Percentiles rank a stretch among this genome's conserved stretches.
These are phyloP conservation scores for Imleria badia DNA, from an alignment of 768 basidiomycete species.

Conservation along the genomic window DNA sequence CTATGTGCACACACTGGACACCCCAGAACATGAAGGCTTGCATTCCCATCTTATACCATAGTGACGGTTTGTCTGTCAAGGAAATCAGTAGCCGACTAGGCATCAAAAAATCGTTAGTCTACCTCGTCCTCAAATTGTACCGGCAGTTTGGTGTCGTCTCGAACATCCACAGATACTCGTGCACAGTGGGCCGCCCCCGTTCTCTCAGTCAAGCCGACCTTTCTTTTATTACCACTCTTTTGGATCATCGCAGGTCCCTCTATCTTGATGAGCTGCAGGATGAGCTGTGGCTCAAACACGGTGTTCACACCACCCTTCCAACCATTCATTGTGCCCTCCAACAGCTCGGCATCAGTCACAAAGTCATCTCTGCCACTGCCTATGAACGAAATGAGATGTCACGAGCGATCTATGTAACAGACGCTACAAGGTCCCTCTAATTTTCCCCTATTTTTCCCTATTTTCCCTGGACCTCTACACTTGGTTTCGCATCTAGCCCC, in stretches of 20 bases:
- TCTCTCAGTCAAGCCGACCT: neutral
- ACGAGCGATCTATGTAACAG: neutral
- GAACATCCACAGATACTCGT: neutral
- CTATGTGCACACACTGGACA: neutral
- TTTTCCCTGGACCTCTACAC: too few species aligned
- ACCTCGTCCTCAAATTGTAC: neutral
- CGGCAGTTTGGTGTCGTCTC: neutral
- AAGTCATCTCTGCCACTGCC: neutral
- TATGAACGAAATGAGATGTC: constrained; percentile 11
- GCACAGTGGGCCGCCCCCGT: neutral
- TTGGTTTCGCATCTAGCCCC: too few species aligned
- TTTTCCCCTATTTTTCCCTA: too few species aligned
- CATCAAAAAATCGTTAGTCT: neutral
- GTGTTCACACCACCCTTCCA: neutral
- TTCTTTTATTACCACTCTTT: neutral
- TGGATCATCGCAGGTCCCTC: neutral
- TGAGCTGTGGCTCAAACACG: neutral
- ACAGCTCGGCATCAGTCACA: neutral
- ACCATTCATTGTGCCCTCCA: neutral
- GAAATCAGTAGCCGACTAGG: neutral
- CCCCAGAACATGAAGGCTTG: neutral
- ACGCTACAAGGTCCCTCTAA: too few species aligned
- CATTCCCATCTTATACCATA: neutral
- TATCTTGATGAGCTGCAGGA: constrained; percentile 1
- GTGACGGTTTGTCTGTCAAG: neutral